Percentiles rank a stretch among this genome's conserved stretches.
Evolutionary conservation across 306 rosid species (phyloP).

Genomic region (Vigna angularis): DNA sequence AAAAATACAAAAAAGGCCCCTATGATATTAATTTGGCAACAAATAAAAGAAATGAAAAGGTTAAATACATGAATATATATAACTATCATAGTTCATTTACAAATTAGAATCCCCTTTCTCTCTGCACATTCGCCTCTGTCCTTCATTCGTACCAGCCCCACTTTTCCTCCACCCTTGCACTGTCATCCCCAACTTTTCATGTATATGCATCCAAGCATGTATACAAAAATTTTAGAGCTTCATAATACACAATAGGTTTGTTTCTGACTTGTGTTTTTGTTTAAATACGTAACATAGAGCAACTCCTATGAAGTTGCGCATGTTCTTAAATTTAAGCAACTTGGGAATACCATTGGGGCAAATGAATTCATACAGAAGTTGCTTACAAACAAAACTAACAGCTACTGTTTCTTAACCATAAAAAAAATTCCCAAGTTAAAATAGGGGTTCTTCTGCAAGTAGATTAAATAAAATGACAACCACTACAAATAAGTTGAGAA

Average conservation of each 20-base stretch:
- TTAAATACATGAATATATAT: too few relatives aligned
- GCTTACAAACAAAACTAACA: background rate
- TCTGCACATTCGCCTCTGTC: slow-evolving; percentile 7
- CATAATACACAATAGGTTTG: slow-evolving; percentile 23
- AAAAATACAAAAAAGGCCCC: too few relatives aligned
- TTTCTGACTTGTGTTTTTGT: background rate
- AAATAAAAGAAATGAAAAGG: too few relatives aligned
- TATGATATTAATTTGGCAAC: too few relatives aligned
- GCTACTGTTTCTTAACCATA: background rate
- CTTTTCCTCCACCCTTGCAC: slow-evolving; percentile 12
- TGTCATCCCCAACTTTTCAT: slow-evolving; percentile 14
- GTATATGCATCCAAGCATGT: slow-evolving; percentile 7
- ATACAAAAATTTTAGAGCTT: slow-evolving; percentile 30
- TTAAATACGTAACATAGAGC: background rate
- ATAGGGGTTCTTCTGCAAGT: background rate
- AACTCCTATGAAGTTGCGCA: background rate
- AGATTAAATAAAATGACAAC: background rate
- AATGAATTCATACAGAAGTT: slow-evolving; percentile 3
- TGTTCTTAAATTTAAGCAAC: background rate
- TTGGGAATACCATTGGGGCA: background rate
- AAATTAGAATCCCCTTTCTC: background rate
- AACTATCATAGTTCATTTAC: too few relatives aligned
- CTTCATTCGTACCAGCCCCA: slow-evolving; percentile 31
- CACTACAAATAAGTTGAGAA: background rate
- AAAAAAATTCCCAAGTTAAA: background rate